Base-by-base conservation (phyloP, 2,329 filamentous ascomycete genomes). In the Metarhizium rileyi region DNA sequence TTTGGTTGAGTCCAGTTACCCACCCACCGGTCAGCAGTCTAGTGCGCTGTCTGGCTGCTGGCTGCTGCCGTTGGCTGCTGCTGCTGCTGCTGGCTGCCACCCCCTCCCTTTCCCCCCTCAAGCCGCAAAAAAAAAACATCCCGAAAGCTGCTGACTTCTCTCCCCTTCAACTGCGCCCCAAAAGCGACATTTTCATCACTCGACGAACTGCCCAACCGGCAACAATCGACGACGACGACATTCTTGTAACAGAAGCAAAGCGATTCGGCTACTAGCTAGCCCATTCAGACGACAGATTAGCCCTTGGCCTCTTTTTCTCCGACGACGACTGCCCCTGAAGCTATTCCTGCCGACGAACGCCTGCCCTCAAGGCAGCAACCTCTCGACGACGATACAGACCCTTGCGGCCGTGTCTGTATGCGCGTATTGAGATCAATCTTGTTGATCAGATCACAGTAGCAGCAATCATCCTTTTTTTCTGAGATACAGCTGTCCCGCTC, bases 311-410 rank as follows among this genome's bases (percentile, higher is more conserved):
- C 16, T 46, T 26, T 40, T 28, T 35, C 33, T 28, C 16, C 46
- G 44, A 46, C 51, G 41, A 45, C 44, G 47, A 36, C 44, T 30
- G 9, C 48, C 46, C 50, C 52, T 52, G 53, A 55, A 53, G 52
- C 50, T 51, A 52, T 33, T 52, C 50, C 5, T 38, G 35, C 53
- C 52, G 33, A 46, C 62, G 61, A 61, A 58, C 52, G 60, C 60
- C 61, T n/a, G n/a, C n/a, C 60, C 56, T 56, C 55, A 55, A 57
- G 62, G 60, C 61, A 63, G 54, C 61, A 51, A 60, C 58, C 6
- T 57, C n/a, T 18, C 35, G 58, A 63, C 63, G 63, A 65, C 60
- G 58, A 62, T 33, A 53, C 53, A 53, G 56, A 56, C 46, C 7
- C 43, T 28, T 28, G 40, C 53, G 46, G 41, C 46, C 41, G 42